Conservation (phyloP, 495 filamentous ascomycete species). For the Neurospora discreta region DNA sequence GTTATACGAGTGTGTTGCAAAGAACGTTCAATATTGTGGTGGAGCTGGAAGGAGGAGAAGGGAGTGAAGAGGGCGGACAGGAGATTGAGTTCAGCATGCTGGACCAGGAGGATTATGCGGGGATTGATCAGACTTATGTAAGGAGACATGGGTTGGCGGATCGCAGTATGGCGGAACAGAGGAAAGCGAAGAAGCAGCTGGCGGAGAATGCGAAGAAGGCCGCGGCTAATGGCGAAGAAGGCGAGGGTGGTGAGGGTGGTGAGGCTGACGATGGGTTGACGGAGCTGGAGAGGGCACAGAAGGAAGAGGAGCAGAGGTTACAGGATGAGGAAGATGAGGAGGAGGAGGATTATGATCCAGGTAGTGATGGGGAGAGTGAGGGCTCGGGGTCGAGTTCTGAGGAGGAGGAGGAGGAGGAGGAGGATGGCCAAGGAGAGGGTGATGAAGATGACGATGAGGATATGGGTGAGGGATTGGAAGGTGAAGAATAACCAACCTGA, state of each 20-base stretch:
- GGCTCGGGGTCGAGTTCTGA: slow-evolving; percentile 45
- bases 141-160: slow-evolving; percentile 75
- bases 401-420: slow-evolving; percentile 41
- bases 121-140: slow-evolving; percentile 71
- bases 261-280: slow-evolving; percentile 58
- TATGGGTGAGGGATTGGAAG: slow-evolving; percentile 25
- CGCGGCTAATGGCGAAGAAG: slow-evolving; percentile 37
- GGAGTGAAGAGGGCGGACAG: slow-evolving; percentile 35
- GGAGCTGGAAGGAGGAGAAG: slow-evolving; percentile 36
- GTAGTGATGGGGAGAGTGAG: slow-evolving; percentile 62
- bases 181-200: slow-evolving; percentile 61
- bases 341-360: slow-evolving; percentile 84
- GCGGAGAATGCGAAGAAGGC: slow-evolving; percentile 31
- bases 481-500: slow-evolving; percentile 1
- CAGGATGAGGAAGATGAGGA: slow-evolving; percentile 72
- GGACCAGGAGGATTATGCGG: slow-evolving; percentile 72
- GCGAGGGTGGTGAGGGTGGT: slow-evolving; percentile 31
- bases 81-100: slow-evolving; percentile 82
- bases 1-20: slow-evolving; percentile 82
- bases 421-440: slow-evolving; percentile 37
- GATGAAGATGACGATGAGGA: slow-evolving; percentile 38
- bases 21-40: slow-evolving; percentile 90
- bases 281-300: slow-evolving; percentile 41
- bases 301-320: slow-evolving; percentile 34
- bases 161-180: slow-evolving; percentile 77